phyloP scores from a whole-genome alignment of 2,329 filamentous ascomycete species.

The Hymenoscyphus infarciens region DNA sequence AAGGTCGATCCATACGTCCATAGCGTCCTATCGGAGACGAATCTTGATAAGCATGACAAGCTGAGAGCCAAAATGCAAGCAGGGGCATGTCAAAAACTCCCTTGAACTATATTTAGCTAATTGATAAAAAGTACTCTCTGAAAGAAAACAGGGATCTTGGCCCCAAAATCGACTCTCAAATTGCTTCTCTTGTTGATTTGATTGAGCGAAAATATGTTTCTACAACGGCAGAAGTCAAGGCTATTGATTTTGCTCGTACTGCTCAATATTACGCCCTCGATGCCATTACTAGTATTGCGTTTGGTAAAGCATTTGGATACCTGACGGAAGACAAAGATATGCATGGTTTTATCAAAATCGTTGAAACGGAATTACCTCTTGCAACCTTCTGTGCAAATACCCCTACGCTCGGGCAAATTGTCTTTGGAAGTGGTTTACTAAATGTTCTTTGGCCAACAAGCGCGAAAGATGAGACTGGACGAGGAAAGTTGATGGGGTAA shows the following conservation, averaged over 20 bases:
- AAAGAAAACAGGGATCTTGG: conserved; percentile 52
- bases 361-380: neutral
- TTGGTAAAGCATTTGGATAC: conserved; percentile 49
- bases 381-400: neutral
- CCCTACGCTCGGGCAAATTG: neutral
- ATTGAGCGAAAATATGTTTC: conserved; percentile 48
- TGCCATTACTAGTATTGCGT: conserved; percentile 49
- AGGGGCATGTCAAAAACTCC: conserved; percentile 38
- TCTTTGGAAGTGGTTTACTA: neutral
- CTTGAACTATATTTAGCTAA: conserved; percentile 25
- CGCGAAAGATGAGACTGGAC: neutral
- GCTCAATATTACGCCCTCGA: conserved; percentile 51
- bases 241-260: conserved; percentile 48
- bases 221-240: conserved; percentile 37
- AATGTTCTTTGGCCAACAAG: conserved; percentile 3
- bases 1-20: conserved; percentile 3
- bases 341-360: neutral
- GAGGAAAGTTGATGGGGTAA: neutral
- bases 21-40: conserved; percentile 3
- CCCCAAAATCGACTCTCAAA: conserved; percentile 45
- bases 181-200: conserved; percentile 45
- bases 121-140: conserved; percentile 46
- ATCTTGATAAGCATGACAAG: conserved; percentile 38
- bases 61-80: conserved; percentile 47
- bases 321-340: conserved; percentile 46